phyloP scores from a whole-genome alignment of 140 eudicot genomes.

The Stevia rebaudiana region DNA sequence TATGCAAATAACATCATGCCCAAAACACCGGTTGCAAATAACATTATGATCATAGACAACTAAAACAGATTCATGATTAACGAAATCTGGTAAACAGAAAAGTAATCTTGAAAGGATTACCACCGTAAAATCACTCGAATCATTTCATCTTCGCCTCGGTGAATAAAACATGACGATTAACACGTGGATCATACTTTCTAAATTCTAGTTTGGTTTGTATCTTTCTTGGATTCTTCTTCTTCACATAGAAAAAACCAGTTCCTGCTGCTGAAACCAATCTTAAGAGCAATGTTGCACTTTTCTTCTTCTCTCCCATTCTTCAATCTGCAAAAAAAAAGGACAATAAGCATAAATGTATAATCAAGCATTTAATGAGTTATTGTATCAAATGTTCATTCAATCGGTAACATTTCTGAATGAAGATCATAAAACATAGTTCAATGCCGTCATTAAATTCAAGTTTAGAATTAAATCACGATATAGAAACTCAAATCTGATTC shows the following conservation, averaged over 20 bases:
- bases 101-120: background rate
- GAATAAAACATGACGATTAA: conserved; percentile 74
- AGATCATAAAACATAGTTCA: background rate
- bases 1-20: background rate
- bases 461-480: background rate
- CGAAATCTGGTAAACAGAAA: background rate
- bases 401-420: background rate
- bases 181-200: conserved; percentile 88
- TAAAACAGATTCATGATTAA: background rate
- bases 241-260: conserved; percentile 87
- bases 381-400: background rate
- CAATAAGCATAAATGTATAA: background rate
- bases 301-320: conserved; percentile 85
- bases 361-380: background rate
- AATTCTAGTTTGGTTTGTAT: conserved; percentile 72
- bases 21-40: background rate
- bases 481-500: too few relatives aligned
- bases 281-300: conserved; percentile 61
- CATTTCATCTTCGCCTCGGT: conserved; percentile 90
- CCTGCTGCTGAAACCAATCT: conserved; percentile 87
- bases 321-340: conserved; percentile 14
- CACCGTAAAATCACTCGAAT: background rate
- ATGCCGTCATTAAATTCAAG: background rate
- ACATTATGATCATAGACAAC: background rate
- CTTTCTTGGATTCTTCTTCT: conserved; percentile 83